Base-by-base conservation (phyloP, 2,329 filamentous ascomycete genomes). In the Hymenoscyphus occultus region DNA sequence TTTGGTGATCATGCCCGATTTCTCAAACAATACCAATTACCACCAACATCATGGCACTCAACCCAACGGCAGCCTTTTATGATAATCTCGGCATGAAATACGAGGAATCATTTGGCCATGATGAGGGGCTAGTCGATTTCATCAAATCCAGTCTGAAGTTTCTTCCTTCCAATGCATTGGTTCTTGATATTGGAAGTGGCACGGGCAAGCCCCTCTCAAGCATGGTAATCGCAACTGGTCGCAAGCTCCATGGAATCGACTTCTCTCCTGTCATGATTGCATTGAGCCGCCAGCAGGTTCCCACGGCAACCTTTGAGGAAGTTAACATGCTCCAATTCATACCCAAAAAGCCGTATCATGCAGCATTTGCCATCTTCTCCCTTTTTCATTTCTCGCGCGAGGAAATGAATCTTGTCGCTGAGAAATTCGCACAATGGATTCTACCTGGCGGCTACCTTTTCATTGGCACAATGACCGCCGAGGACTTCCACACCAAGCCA, bases 141-240 rank as follows among this genome's bases (percentile, higher is more conserved):
- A 39, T 56, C 60, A 56, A 56, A 22, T 19, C 60, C 13, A 56
- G 45, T 10, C 48, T 62, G 1, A 28, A 62, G 32, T 32, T 56
- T 5, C 48, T 62, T 9, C 16, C 60, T 7, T 28, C 45, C 3
- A 6, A 39, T 22, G 48, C 45, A 6, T 39, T n/a, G 19, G 60
- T 62, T 45, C 73, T 77, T 16, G 76, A 77, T 58, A 72, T 75
- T 48, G 76, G 76, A 51, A 76, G 75, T 62, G 76, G 76, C 7
- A 74, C 74, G 1, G 76, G 76, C 16, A 72, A 75, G 22, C 70
- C 76, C 9, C 73, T 74, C 6, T 54, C 70, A 7, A 63, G 69
- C 62, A 70, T 74, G 5, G 68, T 73, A 16, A 67, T 70, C 51
- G 58, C 70, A 14, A 71, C 72, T 7, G 71, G 70, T 35, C 67